Evolutionary conservation across 179 eudicot genomes (phyloP).

Genomic region (Vitellaria paradoxa): DNA sequence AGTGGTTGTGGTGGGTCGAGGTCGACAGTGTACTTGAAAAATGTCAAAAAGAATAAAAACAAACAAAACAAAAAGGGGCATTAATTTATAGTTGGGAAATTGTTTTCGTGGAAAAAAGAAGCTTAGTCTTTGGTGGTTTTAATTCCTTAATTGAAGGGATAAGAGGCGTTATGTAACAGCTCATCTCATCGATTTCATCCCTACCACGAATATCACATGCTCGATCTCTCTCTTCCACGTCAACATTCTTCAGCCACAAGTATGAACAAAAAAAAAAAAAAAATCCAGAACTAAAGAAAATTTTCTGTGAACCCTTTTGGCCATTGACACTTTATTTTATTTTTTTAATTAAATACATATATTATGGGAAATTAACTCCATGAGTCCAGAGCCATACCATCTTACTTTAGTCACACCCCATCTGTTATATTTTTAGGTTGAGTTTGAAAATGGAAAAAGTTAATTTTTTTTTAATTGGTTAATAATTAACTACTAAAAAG

Average conservation of each 20-base stretch:
- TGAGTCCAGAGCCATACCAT: no score
- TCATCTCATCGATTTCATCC: not conserved
- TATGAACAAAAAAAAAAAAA: no score
- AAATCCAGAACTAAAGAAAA: not conserved
- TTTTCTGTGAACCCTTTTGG: not conserved
- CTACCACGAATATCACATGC: not conserved
- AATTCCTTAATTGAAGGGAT: not conserved
- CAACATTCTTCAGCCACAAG: not conserved
- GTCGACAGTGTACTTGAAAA: not conserved
- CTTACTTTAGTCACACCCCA: no score
- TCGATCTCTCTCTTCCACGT: no score
- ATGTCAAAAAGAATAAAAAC: not conserved
- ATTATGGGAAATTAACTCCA: no score
- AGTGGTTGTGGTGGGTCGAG: conserved; percentile 8
- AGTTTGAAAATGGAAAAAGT: no score
- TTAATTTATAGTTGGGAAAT: conserved; percentile 28
- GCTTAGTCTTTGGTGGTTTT: not conserved
- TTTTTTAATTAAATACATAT: no score
- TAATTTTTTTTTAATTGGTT: no score
- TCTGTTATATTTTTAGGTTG: no score
- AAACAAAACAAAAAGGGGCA: no score
- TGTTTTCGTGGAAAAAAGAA: conserved; percentile 22
- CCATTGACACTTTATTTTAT: not conserved
- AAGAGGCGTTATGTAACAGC: not conserved
- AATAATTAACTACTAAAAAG: no score